Evolutionary conservation across 2,329 filamentous ascomycete genomes (phyloP).

Genomic region (Aspergillus pseudoterreus): DNA sequence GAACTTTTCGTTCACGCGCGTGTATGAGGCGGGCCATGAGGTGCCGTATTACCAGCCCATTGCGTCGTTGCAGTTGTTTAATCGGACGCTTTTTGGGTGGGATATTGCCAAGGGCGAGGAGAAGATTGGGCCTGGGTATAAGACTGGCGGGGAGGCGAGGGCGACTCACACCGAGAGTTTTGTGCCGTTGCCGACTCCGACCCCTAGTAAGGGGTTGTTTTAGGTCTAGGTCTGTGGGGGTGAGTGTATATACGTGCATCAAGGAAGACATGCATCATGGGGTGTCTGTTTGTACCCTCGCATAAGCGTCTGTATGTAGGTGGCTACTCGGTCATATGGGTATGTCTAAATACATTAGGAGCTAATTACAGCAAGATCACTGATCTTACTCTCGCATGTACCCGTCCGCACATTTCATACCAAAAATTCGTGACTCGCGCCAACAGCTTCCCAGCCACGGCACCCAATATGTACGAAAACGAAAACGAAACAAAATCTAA

Average conservation of each 20-base stretch:
- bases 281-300: too few species aligned
- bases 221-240: not conserved
- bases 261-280: too few species aligned
- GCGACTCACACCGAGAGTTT: constrained; percentile 46
- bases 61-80: constrained; percentile 58
- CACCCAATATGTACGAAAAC: not conserved
- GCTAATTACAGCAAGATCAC: too few species aligned
- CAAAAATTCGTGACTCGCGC: too few species aligned
- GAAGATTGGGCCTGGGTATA: constrained; percentile 32
- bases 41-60: constrained; percentile 57
- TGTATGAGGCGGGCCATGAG: constrained; percentile 65
- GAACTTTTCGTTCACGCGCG: constrained; percentile 65
- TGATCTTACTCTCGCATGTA: too few species aligned
- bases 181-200: constrained; percentile 29
- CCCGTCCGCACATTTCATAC: too few species aligned
- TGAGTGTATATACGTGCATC: too few species aligned
- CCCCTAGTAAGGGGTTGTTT: constrained; percentile 1
- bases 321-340: too few species aligned
- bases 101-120: constrained; percentile 52
- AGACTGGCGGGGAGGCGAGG: constrained; percentile 36
- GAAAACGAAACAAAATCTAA: not conserved
- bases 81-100: constrained; percentile 55
- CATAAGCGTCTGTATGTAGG: too few species aligned
- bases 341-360: too few species aligned
- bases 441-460: not conserved